Base-by-base conservation (phyloP, 495 filamentous ascomycete species). In the Thozetella sp. region DNA sequence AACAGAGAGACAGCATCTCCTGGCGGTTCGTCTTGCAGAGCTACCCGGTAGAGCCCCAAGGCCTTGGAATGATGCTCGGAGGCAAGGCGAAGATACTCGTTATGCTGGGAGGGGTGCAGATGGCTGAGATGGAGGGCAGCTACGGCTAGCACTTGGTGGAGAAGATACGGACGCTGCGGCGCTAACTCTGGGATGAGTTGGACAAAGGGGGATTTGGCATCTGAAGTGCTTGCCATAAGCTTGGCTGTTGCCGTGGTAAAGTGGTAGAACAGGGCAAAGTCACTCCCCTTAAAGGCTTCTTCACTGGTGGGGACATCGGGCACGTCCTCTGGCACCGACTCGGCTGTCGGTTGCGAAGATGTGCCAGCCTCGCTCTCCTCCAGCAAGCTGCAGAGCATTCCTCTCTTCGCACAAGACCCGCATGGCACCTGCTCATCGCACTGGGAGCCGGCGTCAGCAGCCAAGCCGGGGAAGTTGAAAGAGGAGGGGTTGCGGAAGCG, bases 61-160 rank as follows among this genome's bases (percentile, higher is more conserved):
- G 66, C 66, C 20, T 22, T 55, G 2, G 54, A 55, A 22, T 69
- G 66, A 24, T 69, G 63, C 37, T 69, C 59, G 17, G 56, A 52
- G 4, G 63, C 66, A 11, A 43, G 19, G 0, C 52, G 58, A n/a
- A 62, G 53, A 10, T 60, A 60, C 25, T 40, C 25, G 3, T 3
- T 37, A 4, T 56, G 37, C 4, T 51, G 57, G 6, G 56, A 57
- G 25, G 66, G 53, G 6, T 23, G 23, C 10, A 40, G 11, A 0
- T 45, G 43, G 13, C 58, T 56, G 2, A 51, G 22, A 40, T 69
- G 66, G 22, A 66, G 48, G 19, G 66, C 66, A 11, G 66, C 56
- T 17, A 64, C 27, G 1, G 61, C 66, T 27, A 69, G 61, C 22
- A 69, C 22, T 40, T 64, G 58, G 23, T 69, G 66, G 2, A 69